These are phyloP conservation scores for Penicillium nucicola DNA, from an alignment of 495 filamentous ascomycete genomes.

Conservation along the genomic window DNA sequence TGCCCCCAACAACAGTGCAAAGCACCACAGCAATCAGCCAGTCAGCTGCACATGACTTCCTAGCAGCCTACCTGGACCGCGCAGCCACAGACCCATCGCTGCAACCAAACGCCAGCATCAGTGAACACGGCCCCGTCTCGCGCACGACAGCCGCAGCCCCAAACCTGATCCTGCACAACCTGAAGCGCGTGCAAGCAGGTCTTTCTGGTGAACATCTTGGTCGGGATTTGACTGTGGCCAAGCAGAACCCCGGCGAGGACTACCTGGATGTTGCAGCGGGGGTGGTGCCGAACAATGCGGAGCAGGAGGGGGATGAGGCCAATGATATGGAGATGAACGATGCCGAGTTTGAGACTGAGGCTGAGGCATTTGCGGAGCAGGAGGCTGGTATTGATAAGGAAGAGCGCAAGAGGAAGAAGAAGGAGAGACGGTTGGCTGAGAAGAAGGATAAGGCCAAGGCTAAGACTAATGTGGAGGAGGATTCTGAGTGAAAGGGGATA, in stretches of 20 bases:
- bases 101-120: conserved; percentile 64
- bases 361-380: conserved; percentile 25
- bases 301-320: conserved; percentile 26
- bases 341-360: conserved; percentile 22
- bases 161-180: conserved; percentile 59
- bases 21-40: conserved; percentile 45
- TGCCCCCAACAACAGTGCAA: conserved; percentile 45
- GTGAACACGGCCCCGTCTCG: conserved; percentile 55
- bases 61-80: conserved; percentile 56
- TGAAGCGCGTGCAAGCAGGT: conserved; percentile 64
- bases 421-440: conserved; percentile 43
- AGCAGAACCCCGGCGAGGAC: conserved; percentile 33
- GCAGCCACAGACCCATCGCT: conserved; percentile 56
- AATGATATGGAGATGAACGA: conserved; percentile 28
- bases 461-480: conserved; percentile 20
- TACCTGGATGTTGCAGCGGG: conserved; percentile 24
- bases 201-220: conserved; percentile 56
- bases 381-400: conserved; percentile 41
- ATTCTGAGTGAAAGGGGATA: conserved; percentile 20
- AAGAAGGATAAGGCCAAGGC: conserved; percentile 38
- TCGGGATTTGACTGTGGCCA: conserved; percentile 42
- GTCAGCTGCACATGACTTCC: conserved; percentile 51
- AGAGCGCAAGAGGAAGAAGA: conserved; percentile 49
- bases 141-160: conserved; percentile 50
- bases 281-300: conserved; percentile 19